A percentile compares a stretch with the other conserved stretches of the same genome.
Conservation (phyloP, 2,329 filamentous ascomycete species). For the Pseudogymnoascus sp. region DNA sequence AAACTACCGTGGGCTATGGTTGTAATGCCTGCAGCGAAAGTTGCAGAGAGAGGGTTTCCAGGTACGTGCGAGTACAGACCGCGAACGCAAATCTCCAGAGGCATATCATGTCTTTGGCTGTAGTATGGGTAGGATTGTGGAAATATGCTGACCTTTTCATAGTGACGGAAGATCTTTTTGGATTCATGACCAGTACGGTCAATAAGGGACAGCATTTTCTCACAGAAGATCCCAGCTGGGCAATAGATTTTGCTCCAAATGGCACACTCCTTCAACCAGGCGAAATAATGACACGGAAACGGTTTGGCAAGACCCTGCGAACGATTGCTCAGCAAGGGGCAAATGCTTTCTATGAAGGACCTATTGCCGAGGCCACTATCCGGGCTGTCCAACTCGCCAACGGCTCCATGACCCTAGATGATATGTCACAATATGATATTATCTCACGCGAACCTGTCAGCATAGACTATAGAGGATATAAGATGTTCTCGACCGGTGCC, state of each 20-base stretch:
- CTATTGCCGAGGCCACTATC: conserved; percentile 56
- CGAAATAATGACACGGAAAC: conserved; percentile 57
- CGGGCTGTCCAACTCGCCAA: conserved; percentile 49
- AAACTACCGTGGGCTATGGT: conserved; percentile 63
- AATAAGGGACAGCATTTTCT: conserved; percentile 48
- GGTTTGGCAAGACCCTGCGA: conserved; percentile 61
- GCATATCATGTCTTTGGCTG: neutral
- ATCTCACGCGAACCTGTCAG: conserved; percentile 56
- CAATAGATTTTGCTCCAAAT: conserved; percentile 64
- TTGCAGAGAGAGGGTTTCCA: conserved; percentile 67
- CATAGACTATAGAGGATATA: conserved; percentile 62
- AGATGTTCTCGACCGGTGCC: conserved; percentile 61
- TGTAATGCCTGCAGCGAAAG: conserved; percentile 64
- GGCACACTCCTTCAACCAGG: conserved; percentile 49
- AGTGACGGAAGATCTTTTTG: conserved; percentile 66
- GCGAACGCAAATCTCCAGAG: neutral
- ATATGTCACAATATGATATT: conserved; percentile 59
- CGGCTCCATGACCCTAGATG: conserved; percentile 62
- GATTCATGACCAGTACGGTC: conserved; percentile 58
- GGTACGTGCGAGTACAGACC: conserved; percentile 19
- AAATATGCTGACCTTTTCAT: conserved; percentile 18
- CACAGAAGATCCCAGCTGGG: conserved; percentile 54
- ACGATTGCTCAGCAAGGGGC: conserved; percentile 53
- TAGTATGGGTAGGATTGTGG: neutral
- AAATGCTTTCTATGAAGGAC: conserved; percentile 56